Conservation (phyloP, 805 yeast species). For the Cyberlindnera nakhonratchasimensis region DNA sequence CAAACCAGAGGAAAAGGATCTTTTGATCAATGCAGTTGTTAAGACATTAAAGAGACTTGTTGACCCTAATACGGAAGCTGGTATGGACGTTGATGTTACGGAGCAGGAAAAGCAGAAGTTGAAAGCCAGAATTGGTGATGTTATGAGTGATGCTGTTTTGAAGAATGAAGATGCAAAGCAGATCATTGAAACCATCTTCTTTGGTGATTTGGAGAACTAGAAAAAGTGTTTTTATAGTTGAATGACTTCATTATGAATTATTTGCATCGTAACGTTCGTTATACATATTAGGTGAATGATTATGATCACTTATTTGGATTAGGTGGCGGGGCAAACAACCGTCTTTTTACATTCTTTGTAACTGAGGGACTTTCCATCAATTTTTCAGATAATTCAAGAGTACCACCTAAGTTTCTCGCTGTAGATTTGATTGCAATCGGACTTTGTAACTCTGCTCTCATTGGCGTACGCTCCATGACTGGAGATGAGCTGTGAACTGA, state of each 20-base stretch:
- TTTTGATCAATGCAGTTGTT: slow-evolving; percentile 48
- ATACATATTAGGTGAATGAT: background rate
- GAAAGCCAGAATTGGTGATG: slow-evolving; percentile 56
- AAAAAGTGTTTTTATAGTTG: background rate
- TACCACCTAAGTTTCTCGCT: slow-evolving; percentile 18
- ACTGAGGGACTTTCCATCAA: slow-evolving; percentile 29
- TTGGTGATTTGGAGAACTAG: slow-evolving; percentile 49
- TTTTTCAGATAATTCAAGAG: slow-evolving; percentile 17
- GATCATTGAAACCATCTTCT: slow-evolving; percentile 63
- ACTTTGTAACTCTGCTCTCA: slow-evolving; percentile 15
- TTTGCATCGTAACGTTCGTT: slow-evolving; percentile 2
- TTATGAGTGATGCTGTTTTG: slow-evolving; percentile 47
- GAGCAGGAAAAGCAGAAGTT: slow-evolving; percentile 42
- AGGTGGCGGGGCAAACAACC: slow-evolving; percentile 34
- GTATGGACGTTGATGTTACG: slow-evolving; percentile 36
- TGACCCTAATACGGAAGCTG: slow-evolving; percentile 28
- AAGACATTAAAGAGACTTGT: slow-evolving; percentile 50
- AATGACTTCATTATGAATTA: slow-evolving; percentile 1
- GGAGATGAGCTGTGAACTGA: slow-evolving; percentile 16
- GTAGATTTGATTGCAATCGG: slow-evolving; percentile 24
- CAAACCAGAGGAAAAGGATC: slow-evolving; percentile 42
- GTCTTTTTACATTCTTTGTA: slow-evolving; percentile 29
- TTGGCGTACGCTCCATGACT: slow-evolving; percentile 13
- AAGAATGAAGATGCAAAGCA: slow-evolving; percentile 45
- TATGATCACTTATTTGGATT: background rate